Evolutionary conservation across 164 flowering plant genomes (phyloP), one percentile per base, ranked within the genome.

Genomic region (Amborella trichopoda): DNA sequence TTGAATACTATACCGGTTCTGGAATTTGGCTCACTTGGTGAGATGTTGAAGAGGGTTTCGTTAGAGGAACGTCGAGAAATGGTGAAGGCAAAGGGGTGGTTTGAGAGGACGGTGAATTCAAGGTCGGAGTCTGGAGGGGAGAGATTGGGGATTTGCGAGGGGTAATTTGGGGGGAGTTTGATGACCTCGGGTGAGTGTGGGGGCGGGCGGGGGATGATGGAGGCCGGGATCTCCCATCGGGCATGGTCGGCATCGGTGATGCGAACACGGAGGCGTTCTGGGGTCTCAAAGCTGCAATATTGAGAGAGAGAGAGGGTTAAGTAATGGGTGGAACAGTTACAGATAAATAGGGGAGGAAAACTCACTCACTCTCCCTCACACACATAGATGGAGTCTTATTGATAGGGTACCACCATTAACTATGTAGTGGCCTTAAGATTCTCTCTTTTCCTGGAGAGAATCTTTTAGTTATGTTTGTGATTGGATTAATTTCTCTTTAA

Each of bases 141-240:
- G 21, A 69, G 42, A 46, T 5, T 1, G 32, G 39, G 33, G 50
- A 49, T 50, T 25, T 45, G 38, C 8, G 22, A 26, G 14, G 36
- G 18, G 33, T 9, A 14, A n/a, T 10, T 14, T 39, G 27, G 46
- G 34, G 28, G 44, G 8, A 20, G 39, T n/a, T 44, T 8, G 27
- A 26, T n/a, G 20, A 26, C 40, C 19, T 6, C 18, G 26, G 49
- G 34, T 5, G 30, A 60, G 19, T 46, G 49, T 44, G 60, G 37
- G 39, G 54, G 23, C 43, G 19, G 28, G 25, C 76, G 76, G 26
- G 73, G 81, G 22, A 81, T 21, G 50, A 85, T 39, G 6, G 65
- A 58, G 27, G 63, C 46, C 0, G 86, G 96, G 17, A 80, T 40
- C 57, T 86, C 96, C 89, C 93, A 86, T 60, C 96, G 64, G 3